phyloP scores from a whole-genome alignment of 345 rosid species.

The Sisymbrium irio region DNA sequence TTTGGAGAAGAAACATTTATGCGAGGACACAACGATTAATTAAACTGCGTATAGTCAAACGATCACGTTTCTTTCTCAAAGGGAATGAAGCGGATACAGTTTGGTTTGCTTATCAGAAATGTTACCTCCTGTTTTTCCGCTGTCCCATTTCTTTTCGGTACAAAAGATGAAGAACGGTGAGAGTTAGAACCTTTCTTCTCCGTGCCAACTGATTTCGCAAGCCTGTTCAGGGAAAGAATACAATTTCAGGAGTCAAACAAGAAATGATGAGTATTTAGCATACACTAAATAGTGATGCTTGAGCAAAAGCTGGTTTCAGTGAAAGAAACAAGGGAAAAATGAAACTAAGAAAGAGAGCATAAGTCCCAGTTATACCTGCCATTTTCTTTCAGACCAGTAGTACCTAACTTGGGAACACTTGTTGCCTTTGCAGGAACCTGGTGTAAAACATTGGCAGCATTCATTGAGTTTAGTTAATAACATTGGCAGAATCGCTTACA shows the following conservation, averaged over 20 bases:
- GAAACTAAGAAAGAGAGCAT: neutral
- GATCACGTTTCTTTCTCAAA: neutral
- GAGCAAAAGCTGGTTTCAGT: neutral
- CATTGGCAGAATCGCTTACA: neutral
- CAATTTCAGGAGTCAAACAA: neutral
- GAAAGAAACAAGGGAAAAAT: neutral
- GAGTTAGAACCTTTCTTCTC: neutral
- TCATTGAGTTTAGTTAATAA: neutral
- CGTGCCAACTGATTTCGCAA: neutral
- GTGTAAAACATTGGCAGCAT: neutral
- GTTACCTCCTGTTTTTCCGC: slow-evolving; percentile 20
- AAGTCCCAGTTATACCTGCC: slow-evolving; percentile 20
- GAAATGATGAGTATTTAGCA: neutral
- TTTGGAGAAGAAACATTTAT: neutral
- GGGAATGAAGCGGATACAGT: neutral
- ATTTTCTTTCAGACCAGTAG: neutral
- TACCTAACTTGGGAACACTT: slow-evolving; percentile 35
- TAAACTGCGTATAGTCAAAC: neutral
- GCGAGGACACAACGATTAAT: neutral
- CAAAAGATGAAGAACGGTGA: slow-evolving; percentile 10
- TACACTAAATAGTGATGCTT: neutral
- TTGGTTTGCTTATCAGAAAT: slow-evolving; percentile 4
- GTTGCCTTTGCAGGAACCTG: slow-evolving; percentile 31
- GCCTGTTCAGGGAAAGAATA: neutral
- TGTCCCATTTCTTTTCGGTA: neutral